phyloP scores from a whole-genome alignment of 495 filamentous ascomycete genomes.

The Amorphotheca resinae region DNA sequence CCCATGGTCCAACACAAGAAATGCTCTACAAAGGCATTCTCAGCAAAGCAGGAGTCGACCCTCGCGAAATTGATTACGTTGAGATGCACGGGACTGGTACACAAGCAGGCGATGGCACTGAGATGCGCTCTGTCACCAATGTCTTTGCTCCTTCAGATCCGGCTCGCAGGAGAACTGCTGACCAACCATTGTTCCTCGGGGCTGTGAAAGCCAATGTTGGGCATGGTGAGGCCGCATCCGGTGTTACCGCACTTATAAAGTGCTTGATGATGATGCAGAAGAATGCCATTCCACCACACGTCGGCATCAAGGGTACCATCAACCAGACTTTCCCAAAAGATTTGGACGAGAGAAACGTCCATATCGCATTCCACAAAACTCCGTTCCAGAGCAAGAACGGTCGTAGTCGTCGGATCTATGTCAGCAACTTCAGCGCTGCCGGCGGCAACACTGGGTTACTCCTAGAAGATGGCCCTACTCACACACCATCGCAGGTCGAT shows the following conservation, averaged over 20 bases:
- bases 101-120: slow-evolving; percentile 66
- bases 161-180: slow-evolving; percentile 46
- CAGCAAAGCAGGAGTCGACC: slow-evolving; percentile 55
- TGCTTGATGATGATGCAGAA: slow-evolving; percentile 72
- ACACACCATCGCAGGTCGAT: slow-evolving; percentile 25
- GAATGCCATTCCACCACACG: slow-evolving; percentile 70
- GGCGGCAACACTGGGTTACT: slow-evolving; percentile 54
- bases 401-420: slow-evolving; percentile 44
- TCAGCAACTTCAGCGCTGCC: slow-evolving; percentile 61
- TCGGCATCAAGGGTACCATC: slow-evolving; percentile 76
- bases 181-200: slow-evolving; percentile 67
- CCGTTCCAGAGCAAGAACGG: slow-evolving; percentile 52
- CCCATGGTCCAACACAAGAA: slow-evolving; percentile 62
- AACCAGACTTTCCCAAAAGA: slow-evolving; percentile 74
- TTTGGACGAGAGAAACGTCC: slow-evolving; percentile 59
- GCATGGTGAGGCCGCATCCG: slow-evolving; percentile 82
- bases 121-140: slow-evolving; percentile 67
- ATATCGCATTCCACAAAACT: slow-evolving; percentile 45
- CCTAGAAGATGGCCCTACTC: slow-evolving; percentile 41
- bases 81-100: slow-evolving; percentile 91
- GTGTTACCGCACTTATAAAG: slow-evolving; percentile 71
- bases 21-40: slow-evolving; percentile 56
- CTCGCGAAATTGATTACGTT: slow-evolving; percentile 65
- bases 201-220: slow-evolving; percentile 83
- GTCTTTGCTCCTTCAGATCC: slow-evolving; percentile 64